Conservation (phyloP, 164 flowering plant genomes). For the Litsea cubeba region DNA sequence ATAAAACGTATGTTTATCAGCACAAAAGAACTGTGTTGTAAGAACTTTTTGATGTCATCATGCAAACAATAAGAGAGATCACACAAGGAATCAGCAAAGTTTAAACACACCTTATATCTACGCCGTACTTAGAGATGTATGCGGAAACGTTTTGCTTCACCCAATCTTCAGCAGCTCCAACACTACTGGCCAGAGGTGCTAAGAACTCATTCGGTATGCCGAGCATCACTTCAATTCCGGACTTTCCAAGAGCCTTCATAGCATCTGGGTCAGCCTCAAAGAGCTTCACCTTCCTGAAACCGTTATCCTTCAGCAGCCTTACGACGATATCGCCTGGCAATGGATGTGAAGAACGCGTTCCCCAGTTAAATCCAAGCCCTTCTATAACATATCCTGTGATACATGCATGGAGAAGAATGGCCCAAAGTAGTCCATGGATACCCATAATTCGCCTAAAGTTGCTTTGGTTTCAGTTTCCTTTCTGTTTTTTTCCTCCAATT, state of each 20-base stretch:
- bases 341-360: conserved; percentile 60
- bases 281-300: conserved; percentile 83
- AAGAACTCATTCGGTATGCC: conserved; percentile 87
- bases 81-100: neutral
- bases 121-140: conserved; percentile 59
- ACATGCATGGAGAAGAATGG: conserved; percentile 16
- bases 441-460: conserved; percentile 23
- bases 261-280: conserved; percentile 81
- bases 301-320: conserved; percentile 71
- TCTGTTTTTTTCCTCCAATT: neutral
- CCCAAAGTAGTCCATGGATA: conserved; percentile 10
- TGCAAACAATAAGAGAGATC: too few relatives aligned
- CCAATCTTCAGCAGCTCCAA: conserved; percentile 58
- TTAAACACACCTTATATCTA: conserved; percentile 61
- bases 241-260: conserved; percentile 61
- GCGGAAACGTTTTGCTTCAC: conserved; percentile 69
- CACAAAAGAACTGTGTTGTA: too few relatives aligned
- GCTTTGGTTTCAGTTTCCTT: neutral
- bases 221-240: conserved; percentile 83
- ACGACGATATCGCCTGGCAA: conserved; percentile 64
- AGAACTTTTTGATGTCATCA: too few relatives aligned
- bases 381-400: conserved; percentile 8
- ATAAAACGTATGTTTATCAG: too few relatives aligned
- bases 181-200: conserved; percentile 55
- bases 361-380: conserved; percentile 82